Base-by-base conservation (phyloP, 2,329 filamentous ascomycete species). In the Sporothrix brunneoviolacea region DNA sequence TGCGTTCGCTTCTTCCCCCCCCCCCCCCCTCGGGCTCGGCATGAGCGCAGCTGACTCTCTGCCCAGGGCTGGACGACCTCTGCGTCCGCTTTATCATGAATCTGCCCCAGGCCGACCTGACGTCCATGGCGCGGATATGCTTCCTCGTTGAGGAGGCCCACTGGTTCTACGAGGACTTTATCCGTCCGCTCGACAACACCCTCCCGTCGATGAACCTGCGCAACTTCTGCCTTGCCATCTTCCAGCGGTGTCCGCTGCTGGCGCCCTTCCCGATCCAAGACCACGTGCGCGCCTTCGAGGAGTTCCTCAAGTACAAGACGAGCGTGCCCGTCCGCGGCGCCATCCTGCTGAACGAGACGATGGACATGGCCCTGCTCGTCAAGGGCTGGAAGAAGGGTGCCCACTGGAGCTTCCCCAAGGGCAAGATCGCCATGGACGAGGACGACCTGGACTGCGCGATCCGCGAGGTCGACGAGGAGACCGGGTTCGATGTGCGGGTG, bases 111-210 rank as follows among this genome's bases (percentile, higher is more conserved):
- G 89, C 93, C 68, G 93, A 98, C 68, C 80, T 97, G 41, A 83
- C 84, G 58, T 90, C 88, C 3, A 87, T 95, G 52, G 88, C 90
- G 65, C 86, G 93, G 64, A 93, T 98, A 70, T 97, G 91, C 71
- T 98, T 98, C 68, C 91, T 97, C 70, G 87, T 98, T 60, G 93
- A 98, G 70, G 94, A 98, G 70, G 93, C 93, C 61, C 94, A 98
- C 82, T 98, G 93, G 93, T 98, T 95, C 70, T 98, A 98, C 80
- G 93, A 98, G 75, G 93, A 98, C 70, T 98, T 98, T 65, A 89
- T 98, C 66, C 88, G 93, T 42, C 91, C 91, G 35, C 75, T 93
- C 57, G 87, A 96, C 68, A 84, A 90, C 47, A 78, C 78, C 35
- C 77, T 98, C 10, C 93, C 93, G 4, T 90, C 86, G 50, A 85